phyloP scores from a whole-genome alignment of 495 filamentous ascomycete species.

The Parachaetomium inaequale region DNA sequence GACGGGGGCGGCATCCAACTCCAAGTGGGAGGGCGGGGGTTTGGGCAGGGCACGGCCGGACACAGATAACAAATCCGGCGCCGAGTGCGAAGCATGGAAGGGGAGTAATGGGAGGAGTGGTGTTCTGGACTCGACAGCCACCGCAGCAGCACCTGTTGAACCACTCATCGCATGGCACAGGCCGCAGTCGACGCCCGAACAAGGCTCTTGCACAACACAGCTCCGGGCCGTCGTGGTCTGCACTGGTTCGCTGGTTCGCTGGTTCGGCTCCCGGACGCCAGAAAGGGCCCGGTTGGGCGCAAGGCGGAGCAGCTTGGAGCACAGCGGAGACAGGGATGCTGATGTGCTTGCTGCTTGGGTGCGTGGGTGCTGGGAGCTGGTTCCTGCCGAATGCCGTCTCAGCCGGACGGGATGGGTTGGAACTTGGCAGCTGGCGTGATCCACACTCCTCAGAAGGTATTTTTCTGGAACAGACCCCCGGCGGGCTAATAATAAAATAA shows the following conservation, averaged over 20 bases:
- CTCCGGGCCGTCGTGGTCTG: conserved; percentile 9
- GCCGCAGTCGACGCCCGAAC: conserved; percentile 7
- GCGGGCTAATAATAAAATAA: not conserved
- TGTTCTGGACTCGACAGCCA: conserved; percentile 37
- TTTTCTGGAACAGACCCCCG: not conserved
- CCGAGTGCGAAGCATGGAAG: conserved; percentile 37
- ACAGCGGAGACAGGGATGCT: conserved; percentile 11
- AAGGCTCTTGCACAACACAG: conserved; percentile 13
- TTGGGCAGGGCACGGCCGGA: conserved; percentile 21
- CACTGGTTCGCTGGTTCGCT: conserved; percentile 17
- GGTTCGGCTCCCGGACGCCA: not conserved
- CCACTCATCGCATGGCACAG: conserved; percentile 47
- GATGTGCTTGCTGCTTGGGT: conserved; percentile 7
- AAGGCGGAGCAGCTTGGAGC: conserved; percentile 12
- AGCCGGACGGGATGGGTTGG: conserved; percentile 17
- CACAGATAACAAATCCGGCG: conserved; percentile 30
- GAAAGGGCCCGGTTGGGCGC: conserved; percentile 4
- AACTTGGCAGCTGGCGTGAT: conserved; percentile 18
- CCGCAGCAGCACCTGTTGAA: conserved; percentile 36
- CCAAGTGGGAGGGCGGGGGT: conserved; percentile 20
- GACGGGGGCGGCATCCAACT: conserved; percentile 16
- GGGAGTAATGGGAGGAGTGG: conserved; percentile 30
- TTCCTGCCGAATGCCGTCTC: conserved; percentile 12
- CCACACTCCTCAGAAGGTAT: conserved; percentile 12
- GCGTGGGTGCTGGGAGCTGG: not conserved